Conservation (phyloP, 2,329 filamentous ascomycete genomes). For the Apiospora malaysiana region DNA sequence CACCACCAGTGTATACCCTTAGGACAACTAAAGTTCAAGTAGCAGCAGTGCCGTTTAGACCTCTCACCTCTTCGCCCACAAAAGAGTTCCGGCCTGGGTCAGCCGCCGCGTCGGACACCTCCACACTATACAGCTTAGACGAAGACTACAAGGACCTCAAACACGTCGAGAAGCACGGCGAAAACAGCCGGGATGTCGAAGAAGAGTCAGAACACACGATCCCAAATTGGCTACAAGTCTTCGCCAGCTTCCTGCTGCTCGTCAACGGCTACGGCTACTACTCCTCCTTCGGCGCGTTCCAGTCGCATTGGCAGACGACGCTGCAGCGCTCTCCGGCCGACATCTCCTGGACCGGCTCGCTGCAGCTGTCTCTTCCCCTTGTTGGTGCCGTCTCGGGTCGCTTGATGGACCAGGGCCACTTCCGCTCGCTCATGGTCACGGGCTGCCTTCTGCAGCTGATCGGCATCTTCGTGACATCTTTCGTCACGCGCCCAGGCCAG, state of each 20-base stretch:
- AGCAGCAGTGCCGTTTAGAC: neutral
- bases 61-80: neutral
- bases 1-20: neutral
- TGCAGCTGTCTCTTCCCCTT: slow-evolving; percentile 57
- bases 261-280: slow-evolving; percentile 58
- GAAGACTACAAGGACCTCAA: neutral
- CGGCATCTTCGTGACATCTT: slow-evolving; percentile 58
- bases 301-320: slow-evolving; percentile 57
- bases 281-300: slow-evolving; percentile 58
- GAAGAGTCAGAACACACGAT: neutral
- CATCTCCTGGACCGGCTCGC: slow-evolving; percentile 59
- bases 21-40: neutral
- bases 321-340: slow-evolving; percentile 36
- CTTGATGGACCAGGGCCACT: slow-evolving; percentile 55
- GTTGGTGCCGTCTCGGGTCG: slow-evolving; percentile 55
- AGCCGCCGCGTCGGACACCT: too few relatives aligned
- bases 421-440: slow-evolving; percentile 52
- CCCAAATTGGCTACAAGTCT: neutral
- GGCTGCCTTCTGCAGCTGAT: slow-evolving; percentile 54
- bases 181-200: neutral
- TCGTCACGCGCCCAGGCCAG: slow-evolving; percentile 43
- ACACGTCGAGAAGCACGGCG: neutral
- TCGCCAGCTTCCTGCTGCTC: slow-evolving; percentile 40
- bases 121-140: neutral
- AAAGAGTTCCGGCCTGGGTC: too few relatives aligned